Evolutionary conservation across 202 grass and related monocot genomes (phyloP), one percentile per base, ranked within the genome.

Genomic region (Schoenoplectus tabernaemontani): DNA sequence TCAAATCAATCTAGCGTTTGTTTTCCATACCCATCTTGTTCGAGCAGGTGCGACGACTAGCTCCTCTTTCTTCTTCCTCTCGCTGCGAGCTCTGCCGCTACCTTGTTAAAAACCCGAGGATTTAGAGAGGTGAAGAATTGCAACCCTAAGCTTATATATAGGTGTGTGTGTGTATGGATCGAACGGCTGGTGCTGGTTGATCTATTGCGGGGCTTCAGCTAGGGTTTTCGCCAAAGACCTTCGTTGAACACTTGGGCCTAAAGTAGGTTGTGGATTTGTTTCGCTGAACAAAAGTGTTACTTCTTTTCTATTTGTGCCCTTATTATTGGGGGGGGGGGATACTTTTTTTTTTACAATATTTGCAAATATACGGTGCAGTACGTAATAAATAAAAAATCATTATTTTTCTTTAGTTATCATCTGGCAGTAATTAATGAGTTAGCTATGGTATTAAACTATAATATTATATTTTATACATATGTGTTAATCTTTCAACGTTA

Each of bases 1-100:
- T 13, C n/a, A 23, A 72, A 50, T 47, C 43, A 72, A 72, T 72
- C 5, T 17, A 51, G 12, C 0, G 44, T 43, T 73, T 51, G 23
- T 5, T 37, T 33, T 59, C 5, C 83, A 22, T 85, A 85, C 83
- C 83, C 83, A 85, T 85, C 0, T 73, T 80, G 76, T 10, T 11
- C 17, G 43, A 77, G 34, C 12, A 22, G 16, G 60, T 23, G 10
- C 36, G 39, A 1, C 15, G 26, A 12, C 73, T 5, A 44, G 32
- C 41, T 84, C 71, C 17, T 64, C 38, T 50, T 33, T 65, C 57
- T 54, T n/a, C 58, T 62, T 22, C 19, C 57, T 6, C 70, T 47
- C 61, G 51, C 63, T 74, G 13, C 54, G 70, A 51, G 70, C 70
- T 75, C 70, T 47, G 70, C 70, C 70, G 70, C 70, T 75, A 6